These are phyloP conservation scores for Coemansia sp. DNA, from an alignment of 192 early-diverging fungal genomes.

Conservation along the genomic window DNA sequence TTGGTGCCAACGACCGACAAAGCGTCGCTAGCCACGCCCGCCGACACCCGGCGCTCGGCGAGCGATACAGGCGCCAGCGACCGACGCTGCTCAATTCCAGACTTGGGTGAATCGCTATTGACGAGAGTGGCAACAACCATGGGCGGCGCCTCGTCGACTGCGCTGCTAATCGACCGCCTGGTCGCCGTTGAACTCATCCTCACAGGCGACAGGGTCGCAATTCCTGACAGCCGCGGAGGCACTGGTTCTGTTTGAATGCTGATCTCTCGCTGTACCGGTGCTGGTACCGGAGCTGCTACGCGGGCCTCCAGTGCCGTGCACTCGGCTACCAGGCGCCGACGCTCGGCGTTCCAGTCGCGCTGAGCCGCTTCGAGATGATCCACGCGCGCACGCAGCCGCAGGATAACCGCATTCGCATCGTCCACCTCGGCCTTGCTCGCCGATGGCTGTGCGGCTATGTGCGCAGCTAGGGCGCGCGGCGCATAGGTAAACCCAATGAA, in stretches of 20 bases:
- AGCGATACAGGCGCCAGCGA: constrained; percentile 32
- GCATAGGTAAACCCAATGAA: constrained; percentile 86
- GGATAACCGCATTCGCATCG: background rate
- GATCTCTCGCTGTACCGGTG: constrained; percentile 9
- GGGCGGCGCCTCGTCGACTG: constrained; percentile 23
- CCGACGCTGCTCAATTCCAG: constrained; percentile 8
- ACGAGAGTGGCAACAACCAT: constrained; percentile 51
- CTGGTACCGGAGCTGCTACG: constrained; percentile 10
- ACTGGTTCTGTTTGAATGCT: background rate
- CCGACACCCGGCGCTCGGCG: constrained; percentile 45
- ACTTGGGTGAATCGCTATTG: constrained; percentile 17
- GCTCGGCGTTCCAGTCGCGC: constrained; percentile 35
- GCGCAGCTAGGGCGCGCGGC: constrained; percentile 20
- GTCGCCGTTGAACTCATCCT: constrained; percentile 31
- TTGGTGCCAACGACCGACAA: constrained; percentile 42
- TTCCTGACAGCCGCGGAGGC: background rate
- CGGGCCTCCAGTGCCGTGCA: constrained; percentile 20
- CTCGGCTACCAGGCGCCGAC: constrained; percentile 14
- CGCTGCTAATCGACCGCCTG: constrained; percentile 41
- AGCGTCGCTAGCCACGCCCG: constrained; percentile 39
- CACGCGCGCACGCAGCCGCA: constrained; percentile 13
- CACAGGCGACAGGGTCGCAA: constrained; percentile 12
- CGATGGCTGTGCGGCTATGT: background rate
- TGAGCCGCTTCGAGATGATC: constrained; percentile 41
- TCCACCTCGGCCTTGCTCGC: background rate